Conservation (phyloP, 306 rosid genomes). For the Quercus agrifolia region DNA sequence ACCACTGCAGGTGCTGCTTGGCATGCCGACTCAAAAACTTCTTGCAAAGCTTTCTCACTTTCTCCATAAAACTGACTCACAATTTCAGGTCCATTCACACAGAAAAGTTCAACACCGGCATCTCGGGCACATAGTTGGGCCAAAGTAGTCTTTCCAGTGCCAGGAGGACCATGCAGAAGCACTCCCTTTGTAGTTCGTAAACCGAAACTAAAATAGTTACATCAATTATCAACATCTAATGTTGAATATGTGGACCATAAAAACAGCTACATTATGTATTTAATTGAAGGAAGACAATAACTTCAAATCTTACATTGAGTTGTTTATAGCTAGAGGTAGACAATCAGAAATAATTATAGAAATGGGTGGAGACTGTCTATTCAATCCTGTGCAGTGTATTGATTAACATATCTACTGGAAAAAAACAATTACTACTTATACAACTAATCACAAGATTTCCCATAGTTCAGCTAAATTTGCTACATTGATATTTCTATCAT, state of each 20-base stretch:
- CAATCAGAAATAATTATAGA: not conserved
- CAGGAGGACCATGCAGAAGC: conserved; percentile 95
- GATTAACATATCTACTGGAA: not conserved
- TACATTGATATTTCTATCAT: not conserved
- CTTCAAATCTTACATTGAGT: not conserved
- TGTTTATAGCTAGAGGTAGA: not conserved
- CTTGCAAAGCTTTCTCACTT: conserved; percentile 71
- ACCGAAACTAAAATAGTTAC: conserved; percentile 57
- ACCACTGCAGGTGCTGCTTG: conserved; percentile 91
- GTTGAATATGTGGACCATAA: conserved; percentile 8
- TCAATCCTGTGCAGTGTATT: not conserved
- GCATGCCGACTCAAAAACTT: conserved; percentile 68
- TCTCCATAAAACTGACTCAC: conserved; percentile 73
- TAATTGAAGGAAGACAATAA: not conserved
- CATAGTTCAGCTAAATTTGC: not conserved
- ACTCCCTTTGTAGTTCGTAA: conserved; percentile 78
- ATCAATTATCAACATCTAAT: conserved; percentile 7
- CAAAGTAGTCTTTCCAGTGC: conserved; percentile 91
- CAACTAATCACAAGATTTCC: not conserved
- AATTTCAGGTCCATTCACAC: conserved; percentile 82
- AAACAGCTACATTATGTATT: not conserved
- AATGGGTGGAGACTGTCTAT: not conserved
- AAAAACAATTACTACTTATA: not conserved
- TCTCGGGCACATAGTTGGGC: conserved; percentile 70
- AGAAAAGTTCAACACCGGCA: conserved; percentile 66